phyloP scores from a whole-genome alignment of 2,329 filamentous ascomycete species.

The Cercospora citrullina region DNA sequence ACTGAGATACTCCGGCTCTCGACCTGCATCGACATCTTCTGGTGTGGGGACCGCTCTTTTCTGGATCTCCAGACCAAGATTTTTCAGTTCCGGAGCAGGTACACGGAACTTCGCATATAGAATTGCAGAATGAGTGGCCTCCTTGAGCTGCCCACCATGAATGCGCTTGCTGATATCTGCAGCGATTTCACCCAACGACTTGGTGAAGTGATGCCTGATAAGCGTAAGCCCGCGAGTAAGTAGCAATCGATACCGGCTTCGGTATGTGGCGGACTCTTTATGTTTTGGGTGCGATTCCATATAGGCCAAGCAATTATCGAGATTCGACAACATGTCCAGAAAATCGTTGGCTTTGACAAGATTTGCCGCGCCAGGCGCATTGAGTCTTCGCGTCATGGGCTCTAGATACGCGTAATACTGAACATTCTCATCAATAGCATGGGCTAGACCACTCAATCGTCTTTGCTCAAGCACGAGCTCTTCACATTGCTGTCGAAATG shows the following conservation, averaged over 20 bases:
- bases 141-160: conserved; percentile 66
- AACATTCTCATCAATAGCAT: conserved; percentile 85
- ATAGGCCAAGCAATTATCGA: conserved; percentile 89
- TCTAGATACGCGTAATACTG: conserved; percentile 94
- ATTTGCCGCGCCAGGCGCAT: conserved; percentile 84
- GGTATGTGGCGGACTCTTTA: conserved; percentile 82
- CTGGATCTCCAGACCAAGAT: conserved; percentile 66
- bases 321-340: conserved; percentile 78
- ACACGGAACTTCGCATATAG: conserved; percentile 71
- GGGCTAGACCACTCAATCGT: conserved; percentile 73
- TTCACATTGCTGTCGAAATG: conserved; percentile 90
- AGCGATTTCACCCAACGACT: conserved; percentile 61
- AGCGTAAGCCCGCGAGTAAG: conserved; percentile 68
- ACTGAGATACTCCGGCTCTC: conserved; percentile 65
- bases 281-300: conserved; percentile 85
- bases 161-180: conserved; percentile 63
- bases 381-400: conserved; percentile 82
- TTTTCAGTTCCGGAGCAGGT: conserved; percentile 64
- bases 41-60: conserved; percentile 60
- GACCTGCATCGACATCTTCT: conserved; percentile 50
- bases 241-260: conserved; percentile 81
- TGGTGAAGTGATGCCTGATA: conserved; percentile 66
- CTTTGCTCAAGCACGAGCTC: conserved; percentile 80
- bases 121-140: conserved; percentile 69
- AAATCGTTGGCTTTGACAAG: conserved; percentile 83